Percentiles rank a stretch among this genome's conserved stretches.
Evolutionary conservation across 306 rosid genomes (phyloP).

Genomic region (Cyclanthera cordifolia): DNA sequence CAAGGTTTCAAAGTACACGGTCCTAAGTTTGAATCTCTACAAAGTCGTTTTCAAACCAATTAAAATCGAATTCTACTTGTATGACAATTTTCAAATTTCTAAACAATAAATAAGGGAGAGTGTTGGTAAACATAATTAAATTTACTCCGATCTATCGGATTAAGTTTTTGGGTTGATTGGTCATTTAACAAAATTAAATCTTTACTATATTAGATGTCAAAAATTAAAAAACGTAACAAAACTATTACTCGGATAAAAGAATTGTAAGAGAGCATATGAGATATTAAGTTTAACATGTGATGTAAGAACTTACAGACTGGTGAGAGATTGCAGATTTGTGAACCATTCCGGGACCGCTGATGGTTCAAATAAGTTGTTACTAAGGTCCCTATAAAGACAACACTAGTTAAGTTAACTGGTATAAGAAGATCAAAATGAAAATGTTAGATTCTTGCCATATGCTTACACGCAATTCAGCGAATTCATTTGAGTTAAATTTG

Average conservation of each 20-base stretch:
- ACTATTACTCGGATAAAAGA: background rate
- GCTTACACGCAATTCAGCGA: slow-evolving; percentile 66
- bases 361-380: slow-evolving; percentile 61
- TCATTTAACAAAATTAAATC: too few species aligned
- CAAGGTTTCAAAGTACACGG: too few species aligned
- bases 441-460: slow-evolving; percentile 5
- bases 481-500: slow-evolving; percentile 61
- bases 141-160: too few species aligned
- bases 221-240: background rate
- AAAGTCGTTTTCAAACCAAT: too few species aligned
- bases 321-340: slow-evolving; percentile 46
- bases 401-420: slow-evolving; percentile 9
- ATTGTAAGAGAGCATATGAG: background rate
- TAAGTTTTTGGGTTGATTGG: too few species aligned
- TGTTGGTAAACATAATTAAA: too few species aligned
- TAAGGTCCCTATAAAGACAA: slow-evolving; percentile 55
- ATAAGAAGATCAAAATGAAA: slow-evolving; percentile 12
- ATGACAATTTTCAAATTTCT: too few species aligned
- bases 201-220: background rate
- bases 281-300: background rate
- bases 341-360: slow-evolving; percentile 75
- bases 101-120: too few species aligned
- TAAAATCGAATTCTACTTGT: too few species aligned
- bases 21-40: too few species aligned
- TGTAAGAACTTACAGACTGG: slow-evolving; percentile 65